A percentile compares a stretch with the other conserved stretches of the same genome.
phyloP scores from a whole-genome alignment of 2,329 filamentous ascomycete species.

The Pseudogymnoascus sp. region DNA sequence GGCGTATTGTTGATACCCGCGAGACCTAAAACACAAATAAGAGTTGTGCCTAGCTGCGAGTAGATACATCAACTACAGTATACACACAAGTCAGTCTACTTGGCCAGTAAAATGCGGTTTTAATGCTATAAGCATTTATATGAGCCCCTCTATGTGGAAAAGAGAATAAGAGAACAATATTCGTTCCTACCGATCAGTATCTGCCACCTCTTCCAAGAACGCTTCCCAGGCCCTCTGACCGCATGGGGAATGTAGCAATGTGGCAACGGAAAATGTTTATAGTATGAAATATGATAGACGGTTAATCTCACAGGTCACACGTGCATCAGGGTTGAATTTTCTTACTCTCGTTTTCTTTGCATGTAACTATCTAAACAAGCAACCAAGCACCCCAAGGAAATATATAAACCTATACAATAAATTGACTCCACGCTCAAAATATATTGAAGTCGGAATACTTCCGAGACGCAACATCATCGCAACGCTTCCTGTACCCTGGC shows the following conservation, averaged over 20 bases:
- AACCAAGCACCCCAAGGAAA: not conserved
- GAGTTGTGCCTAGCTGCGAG: not conserved
- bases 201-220: not conserved
- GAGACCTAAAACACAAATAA: not conserved
- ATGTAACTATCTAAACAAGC: not conserved
- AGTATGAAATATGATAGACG: not conserved
- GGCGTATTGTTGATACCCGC: not conserved
- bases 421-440: conserved; percentile 17
- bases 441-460: conserved; percentile 14
- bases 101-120: no score
- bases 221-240: not conserved
- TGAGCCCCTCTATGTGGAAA: not conserved
- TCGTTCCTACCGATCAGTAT: not conserved
- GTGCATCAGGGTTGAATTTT: not conserved
- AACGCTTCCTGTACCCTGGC: conserved; percentile 34
- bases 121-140: not conserved
- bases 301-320: not conserved
- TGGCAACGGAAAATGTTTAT: not conserved
- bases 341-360: conserved; percentile 11
- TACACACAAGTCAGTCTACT: no score
- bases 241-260: not conserved
- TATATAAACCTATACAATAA: not conserved
- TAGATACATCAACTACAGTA: not conserved
- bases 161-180: not conserved
- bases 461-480: conserved; percentile 24